Conservation (phyloP, 306 rosid species). For the Alnus rubra region DNA sequence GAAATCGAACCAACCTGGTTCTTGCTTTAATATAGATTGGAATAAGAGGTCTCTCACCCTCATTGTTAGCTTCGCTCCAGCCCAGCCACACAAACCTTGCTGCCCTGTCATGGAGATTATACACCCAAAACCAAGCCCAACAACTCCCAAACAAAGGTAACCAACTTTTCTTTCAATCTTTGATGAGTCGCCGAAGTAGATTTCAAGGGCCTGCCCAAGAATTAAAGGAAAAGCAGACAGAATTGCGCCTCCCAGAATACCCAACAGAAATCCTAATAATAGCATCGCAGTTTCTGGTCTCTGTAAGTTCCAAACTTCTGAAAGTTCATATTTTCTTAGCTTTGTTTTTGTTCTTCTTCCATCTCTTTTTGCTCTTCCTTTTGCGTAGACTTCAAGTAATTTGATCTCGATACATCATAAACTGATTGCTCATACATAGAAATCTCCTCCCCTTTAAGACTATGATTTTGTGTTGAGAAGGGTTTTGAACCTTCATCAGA, state of each 20-base stretch:
- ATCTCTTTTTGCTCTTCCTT: slow-evolving; percentile 37
- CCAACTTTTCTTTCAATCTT: slow-evolving; percentile 49
- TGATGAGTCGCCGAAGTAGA: slow-evolving; percentile 47
- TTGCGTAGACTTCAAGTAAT: slow-evolving; percentile 24
- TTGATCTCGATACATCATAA: slow-evolving; percentile 34
- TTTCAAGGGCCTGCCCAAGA: slow-evolving; percentile 64
- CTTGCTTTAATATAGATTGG: slow-evolving; percentile 79
- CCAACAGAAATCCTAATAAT: slow-evolving; percentile 60
- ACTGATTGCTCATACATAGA: slow-evolving; percentile 37
- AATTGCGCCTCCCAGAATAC: slow-evolving; percentile 77
- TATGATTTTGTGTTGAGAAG: slow-evolving; percentile 24
- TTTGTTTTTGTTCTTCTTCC: slow-evolving; percentile 38
- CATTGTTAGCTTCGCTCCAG: slow-evolving; percentile 81
- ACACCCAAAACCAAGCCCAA: slow-evolving; percentile 82
- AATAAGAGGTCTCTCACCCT: slow-evolving; percentile 77
- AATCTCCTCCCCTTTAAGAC: slow-evolving; percentile 28
- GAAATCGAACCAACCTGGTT: slow-evolving; percentile 94
- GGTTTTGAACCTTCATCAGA: slow-evolving; percentile 52
- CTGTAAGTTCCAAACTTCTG: slow-evolving; percentile 69
- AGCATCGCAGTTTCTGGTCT: slow-evolving; percentile 63
- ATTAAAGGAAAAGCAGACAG: slow-evolving; percentile 70
- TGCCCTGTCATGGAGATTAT: slow-evolving; percentile 83
- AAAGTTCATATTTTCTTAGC: slow-evolving; percentile 39
- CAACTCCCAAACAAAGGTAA: slow-evolving; percentile 59
- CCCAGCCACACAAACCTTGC: slow-evolving; percentile 93